Evolutionary conservation across 2,329 filamentous ascomycete species (phyloP).

Genomic region (Lithohypha guttulata): DNA sequence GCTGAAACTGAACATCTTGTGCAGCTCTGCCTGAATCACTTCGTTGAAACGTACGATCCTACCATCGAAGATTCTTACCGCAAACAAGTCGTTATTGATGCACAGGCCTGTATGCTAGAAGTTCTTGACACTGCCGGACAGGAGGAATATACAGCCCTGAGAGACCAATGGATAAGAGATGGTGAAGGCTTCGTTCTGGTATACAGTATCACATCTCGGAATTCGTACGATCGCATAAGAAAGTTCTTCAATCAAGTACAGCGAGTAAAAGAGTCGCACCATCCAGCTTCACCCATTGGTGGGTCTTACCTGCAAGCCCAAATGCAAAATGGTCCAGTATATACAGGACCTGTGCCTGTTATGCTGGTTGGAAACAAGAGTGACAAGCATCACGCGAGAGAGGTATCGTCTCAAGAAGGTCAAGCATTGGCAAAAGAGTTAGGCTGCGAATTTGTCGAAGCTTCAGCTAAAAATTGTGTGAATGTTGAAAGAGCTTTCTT

Average conservation of each 20-base stretch:
- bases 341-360: slow-evolving; percentile 59
- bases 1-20: slow-evolving; percentile 9
- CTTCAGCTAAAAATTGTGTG: slow-evolving; percentile 94
- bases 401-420: slow-evolving; percentile 93
- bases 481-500: slow-evolving; percentile 98
- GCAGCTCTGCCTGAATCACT: slow-evolving; percentile 91
- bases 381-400: slow-evolving; percentile 87
- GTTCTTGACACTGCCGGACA: slow-evolving; percentile 95
- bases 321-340: slow-evolving; percentile 35
- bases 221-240: slow-evolving; percentile 88
- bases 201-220: slow-evolving; percentile 95
- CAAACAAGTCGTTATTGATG: slow-evolving; percentile 73
- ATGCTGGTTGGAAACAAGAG: slow-evolving; percentile 99
- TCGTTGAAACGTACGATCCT: slow-evolving; percentile 78
- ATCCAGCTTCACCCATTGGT: slow-evolving; percentile 43
- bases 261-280: slow-evolving; percentile 79
- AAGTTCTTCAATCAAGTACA: slow-evolving; percentile 96
- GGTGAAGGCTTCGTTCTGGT: slow-evolving; percentile 96
- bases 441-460: slow-evolving; percentile 92
- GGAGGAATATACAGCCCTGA: slow-evolving; percentile 92
- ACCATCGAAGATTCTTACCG: slow-evolving; percentile 60
- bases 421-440: slow-evolving; percentile 82
- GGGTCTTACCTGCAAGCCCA: slow-evolving; percentile 41
- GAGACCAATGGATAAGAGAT: slow-evolving; percentile 97
- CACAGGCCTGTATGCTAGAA: slow-evolving; percentile 93